These are phyloP conservation scores for Pulveroboletus sp. DNA, from an alignment of 768 basidiomycete genomes.

Conservation along the genomic window DNA sequence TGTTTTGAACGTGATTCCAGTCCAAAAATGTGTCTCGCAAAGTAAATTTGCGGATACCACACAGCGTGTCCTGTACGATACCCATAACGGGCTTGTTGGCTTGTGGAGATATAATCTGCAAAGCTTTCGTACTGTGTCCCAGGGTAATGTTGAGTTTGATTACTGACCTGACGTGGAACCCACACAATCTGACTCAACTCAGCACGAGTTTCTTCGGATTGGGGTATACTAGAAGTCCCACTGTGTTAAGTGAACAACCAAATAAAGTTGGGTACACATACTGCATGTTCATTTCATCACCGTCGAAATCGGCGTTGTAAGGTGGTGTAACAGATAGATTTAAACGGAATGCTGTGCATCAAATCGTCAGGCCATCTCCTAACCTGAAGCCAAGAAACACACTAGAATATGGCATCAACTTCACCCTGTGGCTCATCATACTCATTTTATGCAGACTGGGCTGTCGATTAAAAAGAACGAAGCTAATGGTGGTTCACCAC, in stretches of 20 bases:
- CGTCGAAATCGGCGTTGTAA: conserved; percentile 99
- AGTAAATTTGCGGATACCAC: conserved; percentile 96
- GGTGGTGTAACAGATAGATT: conserved; percentile 98
- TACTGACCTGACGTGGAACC: conserved; percentile 87
- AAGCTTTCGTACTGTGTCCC: not conserved
- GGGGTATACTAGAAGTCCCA: conserved; percentile 69
- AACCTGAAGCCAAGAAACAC: conserved; percentile 31
- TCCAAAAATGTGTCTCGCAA: conserved; percentile 93
- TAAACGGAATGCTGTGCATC: conserved; percentile 77
- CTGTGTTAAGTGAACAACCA: conserved; percentile 6
- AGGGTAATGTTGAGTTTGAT: not conserved
- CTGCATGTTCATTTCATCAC: conserved; percentile 99
- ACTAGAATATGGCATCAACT: conserved; percentile 98
- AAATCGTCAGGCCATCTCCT: not conserved
- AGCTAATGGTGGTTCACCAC: conserved; percentile 5
- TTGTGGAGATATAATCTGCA: conserved; percentile 96
- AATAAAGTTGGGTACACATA: conserved; percentile 42
- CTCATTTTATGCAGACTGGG: conserved; percentile 99
- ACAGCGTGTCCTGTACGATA: conserved; percentile 97
- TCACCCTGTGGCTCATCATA: conserved; percentile 99
- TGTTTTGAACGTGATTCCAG: conserved; percentile 94
- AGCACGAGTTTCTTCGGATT: conserved; percentile 96
- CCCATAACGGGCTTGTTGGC: conserved; percentile 99
- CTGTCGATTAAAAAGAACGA: conserved; percentile 88
- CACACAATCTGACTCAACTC: conserved; percentile 98